Evolutionary conservation across 202 grass and related monocot species (phyloP).

Genomic region (Alloteropsis angusta): DNA sequence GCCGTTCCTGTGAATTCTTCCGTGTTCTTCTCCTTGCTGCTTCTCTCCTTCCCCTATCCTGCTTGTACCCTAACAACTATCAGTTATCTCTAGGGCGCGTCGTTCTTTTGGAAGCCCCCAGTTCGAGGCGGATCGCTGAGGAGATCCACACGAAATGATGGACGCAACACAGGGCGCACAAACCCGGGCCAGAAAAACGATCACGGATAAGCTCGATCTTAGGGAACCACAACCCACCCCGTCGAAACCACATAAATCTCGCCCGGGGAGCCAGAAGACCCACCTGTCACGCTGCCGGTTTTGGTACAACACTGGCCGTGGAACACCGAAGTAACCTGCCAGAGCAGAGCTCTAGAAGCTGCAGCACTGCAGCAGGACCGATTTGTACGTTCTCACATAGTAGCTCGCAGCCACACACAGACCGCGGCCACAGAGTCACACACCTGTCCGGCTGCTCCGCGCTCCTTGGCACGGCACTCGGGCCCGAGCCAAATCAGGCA

Average conservation of each 20-base stretch:
- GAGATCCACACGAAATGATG: neutral
- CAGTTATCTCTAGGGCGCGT: neutral
- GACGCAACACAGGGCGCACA: neutral
- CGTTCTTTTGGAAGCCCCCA: neutral
- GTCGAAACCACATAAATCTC: neutral
- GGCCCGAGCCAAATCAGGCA: neutral
- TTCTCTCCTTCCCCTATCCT: too few species aligned
- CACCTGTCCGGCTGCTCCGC: neutral
- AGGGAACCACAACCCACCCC: too few species aligned
- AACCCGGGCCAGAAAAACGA: neutral
- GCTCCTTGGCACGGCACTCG: neutral
- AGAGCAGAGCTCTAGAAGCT: neutral
- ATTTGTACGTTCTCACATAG: neutral
- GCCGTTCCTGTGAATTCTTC: too few species aligned
- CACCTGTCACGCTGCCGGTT: neutral
- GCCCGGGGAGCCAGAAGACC: neutral
- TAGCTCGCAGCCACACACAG: slow-evolving; percentile 1
- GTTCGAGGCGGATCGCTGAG: neutral
- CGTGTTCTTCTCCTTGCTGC: too few species aligned
- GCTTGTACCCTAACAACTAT: too few species aligned
- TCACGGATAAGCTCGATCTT: neutral
- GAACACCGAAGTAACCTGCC: neutral
- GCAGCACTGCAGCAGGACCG: neutral
- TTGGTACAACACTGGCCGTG: too few species aligned
- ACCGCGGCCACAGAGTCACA: neutral